Evolutionary conservation across 805 yeast genomes (phyloP).

Genomic region (Gaillardinia entomophila): DNA sequence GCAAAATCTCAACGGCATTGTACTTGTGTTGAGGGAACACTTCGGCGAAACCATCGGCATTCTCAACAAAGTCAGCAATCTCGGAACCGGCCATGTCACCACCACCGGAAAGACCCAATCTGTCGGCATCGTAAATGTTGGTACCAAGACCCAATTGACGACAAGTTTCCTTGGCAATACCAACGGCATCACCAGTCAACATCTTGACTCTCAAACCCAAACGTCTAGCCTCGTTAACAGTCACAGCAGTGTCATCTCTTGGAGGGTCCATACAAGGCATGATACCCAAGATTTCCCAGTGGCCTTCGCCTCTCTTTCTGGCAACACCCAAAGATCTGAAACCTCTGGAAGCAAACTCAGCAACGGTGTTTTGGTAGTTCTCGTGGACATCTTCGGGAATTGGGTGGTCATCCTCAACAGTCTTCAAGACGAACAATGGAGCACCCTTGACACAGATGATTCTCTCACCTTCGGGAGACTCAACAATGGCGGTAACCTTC

Average conservation of each 20-base stretch:
- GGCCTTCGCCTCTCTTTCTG: slow-evolving; percentile 96
- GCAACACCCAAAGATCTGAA: slow-evolving; percentile 98
- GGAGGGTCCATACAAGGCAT: slow-evolving; percentile 99
- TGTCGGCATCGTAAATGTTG: slow-evolving; percentile 94
- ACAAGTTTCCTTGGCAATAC: slow-evolving; percentile 97
- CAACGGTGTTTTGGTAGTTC: slow-evolving; percentile 94
- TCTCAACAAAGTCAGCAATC: slow-evolving; percentile 93
- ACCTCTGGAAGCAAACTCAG: slow-evolving; percentile 97
- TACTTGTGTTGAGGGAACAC: slow-evolving; percentile 98
- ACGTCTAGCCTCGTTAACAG: slow-evolving; percentile 84
- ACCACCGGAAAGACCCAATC: slow-evolving; percentile 88
- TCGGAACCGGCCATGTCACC: slow-evolving; percentile 97
- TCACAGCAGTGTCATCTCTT: slow-evolving; percentile 95
- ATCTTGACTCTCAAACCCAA: slow-evolving; percentile 94
- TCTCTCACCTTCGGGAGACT: slow-evolving; percentile 93
- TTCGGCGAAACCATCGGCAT: slow-evolving; percentile 97
- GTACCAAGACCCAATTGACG: slow-evolving; percentile 96
- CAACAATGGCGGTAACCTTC: slow-evolving; percentile 92
- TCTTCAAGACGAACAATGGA: slow-evolving; percentile 92
- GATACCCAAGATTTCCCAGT: slow-evolving; percentile 96
- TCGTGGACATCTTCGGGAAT: slow-evolving; percentile 90
- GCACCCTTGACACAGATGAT: slow-evolving; percentile 97
- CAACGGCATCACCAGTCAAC: slow-evolving; percentile 99
- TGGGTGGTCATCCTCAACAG: slow-evolving; percentile 96
- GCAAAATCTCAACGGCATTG: slow-evolving; percentile 92